A percentile compares a stretch with the other conserved stretches of the same genome.
phyloP scores from a whole-genome alignment of 805 yeast species.

The Saccharomycopsis selenospora region DNA sequence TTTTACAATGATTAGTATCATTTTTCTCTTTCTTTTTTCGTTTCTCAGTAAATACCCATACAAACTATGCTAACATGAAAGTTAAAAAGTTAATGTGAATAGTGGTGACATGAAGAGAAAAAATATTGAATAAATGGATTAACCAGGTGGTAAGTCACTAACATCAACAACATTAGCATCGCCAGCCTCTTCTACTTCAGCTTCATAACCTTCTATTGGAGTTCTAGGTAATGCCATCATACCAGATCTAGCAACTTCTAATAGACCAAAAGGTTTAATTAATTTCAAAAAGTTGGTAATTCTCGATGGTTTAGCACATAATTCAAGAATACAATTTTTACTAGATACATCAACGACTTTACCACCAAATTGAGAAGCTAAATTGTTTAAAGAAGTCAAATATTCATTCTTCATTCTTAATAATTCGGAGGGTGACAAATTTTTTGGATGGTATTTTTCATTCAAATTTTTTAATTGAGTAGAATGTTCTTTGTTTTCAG shows the following conservation, averaged over 20 bases:
- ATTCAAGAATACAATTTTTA: slow-evolving; percentile 88
- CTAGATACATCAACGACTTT: slow-evolving; percentile 86
- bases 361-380: slow-evolving; percentile 87
- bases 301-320: slow-evolving; percentile 89
- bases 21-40: no score
- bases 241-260: slow-evolving; percentile 95
- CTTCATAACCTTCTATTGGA: slow-evolving; percentile 53
- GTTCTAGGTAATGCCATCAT: slow-evolving; percentile 99
- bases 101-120: no score
- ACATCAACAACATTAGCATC: slow-evolving; percentile 72
- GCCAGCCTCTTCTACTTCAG: slow-evolving; percentile 38
- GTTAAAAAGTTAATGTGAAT: no score
- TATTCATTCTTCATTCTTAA: slow-evolving; percentile 90
- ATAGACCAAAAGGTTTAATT: slow-evolving; percentile 90
- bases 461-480: slow-evolving; percentile 26
- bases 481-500: slow-evolving; percentile 28
- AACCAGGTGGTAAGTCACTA: slow-evolving; percentile 94
- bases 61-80: no score
- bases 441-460: slow-evolving; percentile 74
- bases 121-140: slow-evolving; percentile 24
- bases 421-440: slow-evolving; percentile 84
- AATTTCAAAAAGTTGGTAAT: slow-evolving; percentile 79
- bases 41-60: no score
- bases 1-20: no score
- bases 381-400: slow-evolving; percentile 71